These are phyloP conservation scores for Aspergillus tubingensis DNA, from an alignment of 2,329 filamentous ascomycete species.

Conservation along the genomic window DNA sequence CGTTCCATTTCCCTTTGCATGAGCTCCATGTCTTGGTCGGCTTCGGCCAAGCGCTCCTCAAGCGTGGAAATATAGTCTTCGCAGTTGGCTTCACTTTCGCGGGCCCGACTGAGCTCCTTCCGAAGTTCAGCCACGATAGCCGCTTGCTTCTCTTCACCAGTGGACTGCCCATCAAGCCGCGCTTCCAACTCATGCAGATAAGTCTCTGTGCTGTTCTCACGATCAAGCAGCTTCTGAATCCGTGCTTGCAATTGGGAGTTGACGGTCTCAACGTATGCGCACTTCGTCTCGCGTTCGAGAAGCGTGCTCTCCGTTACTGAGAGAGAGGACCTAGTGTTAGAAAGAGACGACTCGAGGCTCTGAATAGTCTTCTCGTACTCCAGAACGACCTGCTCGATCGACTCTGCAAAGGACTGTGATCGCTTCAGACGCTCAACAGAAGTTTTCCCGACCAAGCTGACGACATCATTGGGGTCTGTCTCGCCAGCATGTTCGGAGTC, in stretches of 20 bases:
- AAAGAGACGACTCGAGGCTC: conserved; percentile 84
- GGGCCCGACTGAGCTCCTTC: conserved; percentile 83
- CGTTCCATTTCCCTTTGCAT: conserved; percentile 97
- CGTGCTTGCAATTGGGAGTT: conserved; percentile 86
- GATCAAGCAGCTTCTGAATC: conserved; percentile 88
- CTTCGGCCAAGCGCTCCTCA: conserved; percentile 91
- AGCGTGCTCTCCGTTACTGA: conserved; percentile 82
- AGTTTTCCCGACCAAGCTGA: conserved; percentile 68
- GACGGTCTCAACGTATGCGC: conserved; percentile 88
- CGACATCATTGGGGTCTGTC: conserved; percentile 43
- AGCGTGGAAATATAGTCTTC: conserved; percentile 98
- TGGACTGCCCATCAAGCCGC: conserved; percentile 86
- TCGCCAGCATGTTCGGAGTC: conserved; percentile 64
- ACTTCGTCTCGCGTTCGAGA: conserved; percentile 90
- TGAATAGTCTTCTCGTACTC: conserved; percentile 99
- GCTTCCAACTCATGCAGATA: conserved; percentile 91
- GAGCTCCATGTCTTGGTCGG: conserved; percentile 91
- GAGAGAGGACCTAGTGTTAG: conserved; percentile 80
- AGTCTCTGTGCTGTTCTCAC: conserved; percentile 85
- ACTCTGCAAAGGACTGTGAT: conserved; percentile 93
- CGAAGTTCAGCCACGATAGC: conserved; percentile 82
- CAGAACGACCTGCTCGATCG: conserved; percentile 91
- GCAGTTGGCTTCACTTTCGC: conserved; percentile 85
- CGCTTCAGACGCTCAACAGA: conserved; percentile 87
- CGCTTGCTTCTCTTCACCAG: conserved; percentile 89